These are phyloP conservation scores for Amanita thiersii DNA, from an alignment of 768 basidiomycete genomes.

Conservation along the genomic window DNA sequence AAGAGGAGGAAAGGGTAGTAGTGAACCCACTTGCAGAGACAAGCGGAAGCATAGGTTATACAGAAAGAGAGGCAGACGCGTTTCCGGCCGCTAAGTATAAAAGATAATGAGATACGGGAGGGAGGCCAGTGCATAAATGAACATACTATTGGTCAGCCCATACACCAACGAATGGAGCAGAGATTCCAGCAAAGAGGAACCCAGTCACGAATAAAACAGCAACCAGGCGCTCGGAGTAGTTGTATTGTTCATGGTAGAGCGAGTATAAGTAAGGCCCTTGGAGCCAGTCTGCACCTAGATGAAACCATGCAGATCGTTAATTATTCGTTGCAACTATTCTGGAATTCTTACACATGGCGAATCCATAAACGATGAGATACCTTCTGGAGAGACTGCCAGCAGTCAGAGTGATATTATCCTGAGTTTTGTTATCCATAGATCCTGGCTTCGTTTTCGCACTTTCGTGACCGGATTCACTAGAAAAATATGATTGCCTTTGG, in stretches of 20 bases:
- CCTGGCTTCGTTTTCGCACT: background rate
- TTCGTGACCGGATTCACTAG: slow-evolving; percentile 14
- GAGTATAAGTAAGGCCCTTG: slow-evolving; percentile 78
- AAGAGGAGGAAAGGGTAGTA: slow-evolving; percentile 50
- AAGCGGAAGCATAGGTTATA: slow-evolving; percentile 52
- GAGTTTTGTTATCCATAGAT: background rate
- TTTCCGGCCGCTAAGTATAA: slow-evolving; percentile 55
- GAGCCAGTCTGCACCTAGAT: slow-evolving; percentile 65
- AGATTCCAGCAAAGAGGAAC: slow-evolving; percentile 60
- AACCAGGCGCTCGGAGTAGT: slow-evolving; percentile 52
- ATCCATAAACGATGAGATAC: slow-evolving; percentile 60
- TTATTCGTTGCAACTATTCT: background rate
- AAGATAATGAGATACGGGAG: too few relatives aligned
- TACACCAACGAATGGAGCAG: slow-evolving; percentile 63
- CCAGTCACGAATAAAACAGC: slow-evolving; percentile 74
- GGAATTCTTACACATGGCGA: slow-evolving; percentile 64
- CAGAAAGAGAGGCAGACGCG: slow-evolving; percentile 67
- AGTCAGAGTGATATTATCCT: background rate
- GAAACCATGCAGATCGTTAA: background rate
- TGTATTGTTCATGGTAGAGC: slow-evolving; percentile 62
- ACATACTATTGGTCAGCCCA: slow-evolving; percentile 75
- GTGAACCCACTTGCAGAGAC: slow-evolving; percentile 49
- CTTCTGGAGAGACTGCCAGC: slow-evolving; percentile 19
- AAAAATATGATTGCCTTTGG: slow-evolving; percentile 19
- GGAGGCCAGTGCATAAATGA: too few relatives aligned